Percentiles rank a stretch among this genome's conserved stretches.
These are phyloP conservation scores for Saturnispora sekii DNA, from an alignment of 805 yeast genomes.

Conservation along the genomic window DNA sequence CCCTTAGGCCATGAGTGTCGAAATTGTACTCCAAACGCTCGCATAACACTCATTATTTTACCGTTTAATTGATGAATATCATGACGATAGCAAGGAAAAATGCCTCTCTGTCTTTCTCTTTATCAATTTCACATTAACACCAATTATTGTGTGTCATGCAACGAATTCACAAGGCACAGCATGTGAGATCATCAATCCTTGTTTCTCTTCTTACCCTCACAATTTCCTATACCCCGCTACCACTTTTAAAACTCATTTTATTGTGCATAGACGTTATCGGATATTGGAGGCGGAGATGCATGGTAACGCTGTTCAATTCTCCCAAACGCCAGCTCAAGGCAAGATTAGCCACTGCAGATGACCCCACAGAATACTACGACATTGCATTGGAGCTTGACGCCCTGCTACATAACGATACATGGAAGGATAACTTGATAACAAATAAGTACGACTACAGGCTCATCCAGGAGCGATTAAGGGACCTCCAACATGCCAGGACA, in stretches of 20 bases:
- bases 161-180: constrained; percentile 4
- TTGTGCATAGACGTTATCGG: constrained; percentile 32
- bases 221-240: constrained; percentile 14
- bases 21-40: too few species aligned
- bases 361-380: constrained; percentile 62
- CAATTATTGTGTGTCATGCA: constrained; percentile 2
- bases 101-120: neutral
- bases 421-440: constrained; percentile 81
- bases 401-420: constrained; percentile 43
- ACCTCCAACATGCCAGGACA: constrained; percentile 51
- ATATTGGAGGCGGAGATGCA: constrained; percentile 29
- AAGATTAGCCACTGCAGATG: constrained; percentile 2
- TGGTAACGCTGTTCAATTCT: constrained; percentile 9
- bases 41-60: too few species aligned
- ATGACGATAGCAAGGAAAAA: neutral
- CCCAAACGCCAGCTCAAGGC: constrained; percentile 8
- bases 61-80: neutral
- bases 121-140: neutral
- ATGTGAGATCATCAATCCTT: constrained; percentile 4
- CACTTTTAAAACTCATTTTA: constrained; percentile 26
- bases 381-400: constrained; percentile 41
- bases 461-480: constrained; percentile 62
- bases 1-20: too few species aligned
- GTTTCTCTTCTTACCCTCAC: constrained; percentile 7
- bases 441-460: constrained; percentile 75